Evolutionary conservation across 2,329 filamentous ascomycete species (phyloP), one percentile per base, ranked within the genome.

Genomic region (Alternaria novae-zelandiae): DNA sequence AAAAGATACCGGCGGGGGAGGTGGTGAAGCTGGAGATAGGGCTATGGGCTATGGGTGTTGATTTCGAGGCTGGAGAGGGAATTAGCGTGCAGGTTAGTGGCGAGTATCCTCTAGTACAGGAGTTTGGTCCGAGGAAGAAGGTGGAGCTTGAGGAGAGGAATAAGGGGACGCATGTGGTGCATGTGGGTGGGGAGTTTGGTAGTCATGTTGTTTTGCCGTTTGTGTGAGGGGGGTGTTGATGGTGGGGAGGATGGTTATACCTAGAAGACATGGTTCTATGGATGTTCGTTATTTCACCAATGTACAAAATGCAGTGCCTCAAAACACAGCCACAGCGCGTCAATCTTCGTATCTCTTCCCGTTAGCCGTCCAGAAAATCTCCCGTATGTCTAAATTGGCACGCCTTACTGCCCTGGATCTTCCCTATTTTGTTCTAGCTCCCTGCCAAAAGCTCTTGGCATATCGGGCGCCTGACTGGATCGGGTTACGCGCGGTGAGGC

Each of bases 1-100:
- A 83, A 25, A 82, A 83, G 64, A 73, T 84, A 1, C 47, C 69
- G 2, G 75, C 76, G 0, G 83, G 65, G 3, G 47, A 70, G 20
- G 44, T 68, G 43, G 61, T 66, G 9, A 57, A 66, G 56, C n/a
- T 62, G 17, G 67, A 68, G 7, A 84, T 68, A 49, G 56, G 61
- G 1, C 11, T 66, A 4, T 68, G 65, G 59, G 59, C 57, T 0
- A 80, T 81, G 74, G 82, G 83, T 0, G 75, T 83, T 0, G 79
- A 83, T 21, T 85, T 81, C 62, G 81, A 84, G 5, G 79, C 61
- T 32, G 66, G 61, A n/a, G 61, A 68, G 53, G 32, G 45, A 2
- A 50, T 70, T 6, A 36, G 43, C 15, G 43, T 68, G 10, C 46
- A 57, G 32, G 45, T 66, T 21, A 54, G 46, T 28, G 60, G 67